Evolutionary conservation across 2,329 filamentous ascomycete species (phyloP).

Genomic region (Curvularia lunata): DNA sequence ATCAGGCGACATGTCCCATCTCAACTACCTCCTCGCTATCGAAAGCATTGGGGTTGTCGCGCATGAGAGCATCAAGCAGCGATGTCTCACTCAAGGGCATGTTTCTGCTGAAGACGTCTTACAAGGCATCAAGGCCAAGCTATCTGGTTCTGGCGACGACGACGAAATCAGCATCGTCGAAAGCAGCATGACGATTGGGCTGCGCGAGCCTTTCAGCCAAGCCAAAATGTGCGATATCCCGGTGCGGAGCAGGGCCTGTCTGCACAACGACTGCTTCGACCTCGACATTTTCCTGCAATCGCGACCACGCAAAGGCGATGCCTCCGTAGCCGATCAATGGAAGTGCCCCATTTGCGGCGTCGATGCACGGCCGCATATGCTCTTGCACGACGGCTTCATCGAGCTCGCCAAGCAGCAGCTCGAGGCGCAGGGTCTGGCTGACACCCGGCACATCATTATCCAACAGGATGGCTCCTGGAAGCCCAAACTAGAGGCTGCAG

Average conservation of each 20-base stretch:
- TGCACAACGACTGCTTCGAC: slow-evolving; percentile 89
- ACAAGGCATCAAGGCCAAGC: slow-evolving; percentile 61
- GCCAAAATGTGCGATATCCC: slow-evolving; percentile 69
- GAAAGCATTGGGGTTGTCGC: slow-evolving; percentile 68
- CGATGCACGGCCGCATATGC: slow-evolving; percentile 75
- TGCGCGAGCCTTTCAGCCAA: slow-evolving; percentile 56
- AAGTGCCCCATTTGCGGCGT: slow-evolving; percentile 81
- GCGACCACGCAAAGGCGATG: slow-evolving; percentile 30
- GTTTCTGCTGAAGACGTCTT: slow-evolving; percentile 59
- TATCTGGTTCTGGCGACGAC: slow-evolving; percentile 60
- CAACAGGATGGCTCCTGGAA: slow-evolving; percentile 70
- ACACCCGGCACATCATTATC: slow-evolving; percentile 67
- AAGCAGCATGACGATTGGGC: slow-evolving; percentile 50
- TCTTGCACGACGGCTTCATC: slow-evolving; percentile 79
- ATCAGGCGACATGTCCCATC: slow-evolving; percentile 43
- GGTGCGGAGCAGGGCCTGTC: slow-evolving; percentile 72
- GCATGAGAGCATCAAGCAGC: slow-evolving; percentile 47
- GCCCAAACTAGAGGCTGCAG: slow-evolving; percentile 47
- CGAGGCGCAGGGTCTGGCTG: slow-evolving; percentile 55
- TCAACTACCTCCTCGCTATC: slow-evolving; percentile 69
- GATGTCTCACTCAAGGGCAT: slow-evolving; percentile 34
- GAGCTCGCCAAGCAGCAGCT: slow-evolving; percentile 65
- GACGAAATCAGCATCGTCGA: slow-evolving; percentile 59
- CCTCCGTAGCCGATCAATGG: slow-evolving; percentile 71
- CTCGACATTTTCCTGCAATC: slow-evolving; percentile 75